Percentiles rank a stretch among this genome's conserved stretches.
These are phyloP conservation scores for Cercospora zeae-maydis DNA, from an alignment of 2,329 filamentous ascomycete species.

Conservation along the genomic window DNA sequence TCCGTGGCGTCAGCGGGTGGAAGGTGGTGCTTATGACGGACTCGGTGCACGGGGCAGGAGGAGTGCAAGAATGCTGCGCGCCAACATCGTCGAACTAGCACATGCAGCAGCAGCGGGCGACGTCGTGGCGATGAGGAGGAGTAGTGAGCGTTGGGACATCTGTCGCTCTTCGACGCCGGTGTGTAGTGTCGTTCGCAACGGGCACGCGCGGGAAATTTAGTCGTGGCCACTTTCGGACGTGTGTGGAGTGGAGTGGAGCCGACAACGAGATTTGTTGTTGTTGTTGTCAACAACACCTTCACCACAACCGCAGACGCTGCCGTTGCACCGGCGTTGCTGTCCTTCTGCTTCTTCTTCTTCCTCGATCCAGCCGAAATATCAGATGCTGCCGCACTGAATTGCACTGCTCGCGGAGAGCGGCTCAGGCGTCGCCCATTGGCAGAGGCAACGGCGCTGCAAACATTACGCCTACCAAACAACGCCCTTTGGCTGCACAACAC, in stretches of 20 bases:
- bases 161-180: too few species aligned
- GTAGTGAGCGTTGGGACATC: too few species aligned
- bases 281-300: not conserved
- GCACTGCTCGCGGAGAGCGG: not conserved
- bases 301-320: not conserved
- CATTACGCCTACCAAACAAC: slow-evolving; percentile 6
- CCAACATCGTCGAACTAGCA: slow-evolving; percentile 20
- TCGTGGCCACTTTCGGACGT: not conserved
- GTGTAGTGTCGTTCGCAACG: not conserved
- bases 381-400: slow-evolving; percentile 2
- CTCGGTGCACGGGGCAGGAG: slow-evolving; percentile 21
- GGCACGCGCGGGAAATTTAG: not conserved
- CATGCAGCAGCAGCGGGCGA: not conserved
- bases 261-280: slow-evolving; percentile 1
- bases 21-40: slow-evolving; percentile 18
- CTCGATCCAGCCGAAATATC: not conserved
- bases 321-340: not conserved
- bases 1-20: slow-evolving; percentile 9
- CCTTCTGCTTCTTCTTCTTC: too few species aligned
- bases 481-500: not conserved
- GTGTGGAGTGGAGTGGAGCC: not conserved
- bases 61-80: slow-evolving; percentile 13
- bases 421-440: not conserved
- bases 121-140: not conserved
- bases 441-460: slow-evolving; percentile 9